These are phyloP conservation scores for Stevia rebaudiana DNA, from an alignment of 140 eudicot species.

Conservation along the genomic window DNA sequence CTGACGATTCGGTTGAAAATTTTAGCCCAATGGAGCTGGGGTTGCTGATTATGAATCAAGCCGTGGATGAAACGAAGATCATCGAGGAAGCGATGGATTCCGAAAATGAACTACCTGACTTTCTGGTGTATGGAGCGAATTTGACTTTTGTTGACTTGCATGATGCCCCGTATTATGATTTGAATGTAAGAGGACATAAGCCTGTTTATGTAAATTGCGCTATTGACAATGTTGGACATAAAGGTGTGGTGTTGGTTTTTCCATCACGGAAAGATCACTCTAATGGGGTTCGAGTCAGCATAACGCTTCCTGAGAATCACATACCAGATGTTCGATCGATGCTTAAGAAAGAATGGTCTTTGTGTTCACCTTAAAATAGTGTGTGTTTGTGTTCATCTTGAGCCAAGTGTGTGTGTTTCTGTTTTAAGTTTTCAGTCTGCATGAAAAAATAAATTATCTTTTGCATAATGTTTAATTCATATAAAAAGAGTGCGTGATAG, in stretches of 20 bases:
- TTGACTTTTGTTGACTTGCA: conserved; percentile 57
- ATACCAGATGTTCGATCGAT: conserved; percentile 26
- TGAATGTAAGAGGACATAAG: conserved; percentile 40
- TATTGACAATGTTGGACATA: conserved; percentile 68
- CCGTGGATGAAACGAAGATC: conserved; percentile 34
- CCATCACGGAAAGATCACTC: conserved; percentile 29
- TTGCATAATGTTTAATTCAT: too few species aligned
- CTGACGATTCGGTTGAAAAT: conserved; percentile 26
- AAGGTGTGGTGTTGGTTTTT: conserved; percentile 70
- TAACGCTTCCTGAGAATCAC: conserved; percentile 45
- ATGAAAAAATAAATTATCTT: too few species aligned
- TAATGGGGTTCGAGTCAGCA: conserved; percentile 33
- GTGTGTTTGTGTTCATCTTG: conserved; percentile 1
- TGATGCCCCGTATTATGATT: conserved; percentile 42
- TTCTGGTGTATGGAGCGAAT: conserved; percentile 66
- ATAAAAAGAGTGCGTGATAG: too few species aligned
- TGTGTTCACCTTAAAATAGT: not conserved
- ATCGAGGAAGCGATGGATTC: conserved; percentile 43
- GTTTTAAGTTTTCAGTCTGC: not conserved
- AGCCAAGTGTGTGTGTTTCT: not conserved
- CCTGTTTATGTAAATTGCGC: conserved; percentile 51
- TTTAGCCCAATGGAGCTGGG: conserved; percentile 42
- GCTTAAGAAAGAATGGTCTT: conserved; percentile 36
- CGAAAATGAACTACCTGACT: conserved; percentile 33
- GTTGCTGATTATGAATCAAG: conserved; percentile 30